Percentiles rank a stretch among this genome's conserved stretches.
phyloP scores from a whole-genome alignment of 495 filamentous ascomycete species.

The Podospora tetraspora region DNA sequence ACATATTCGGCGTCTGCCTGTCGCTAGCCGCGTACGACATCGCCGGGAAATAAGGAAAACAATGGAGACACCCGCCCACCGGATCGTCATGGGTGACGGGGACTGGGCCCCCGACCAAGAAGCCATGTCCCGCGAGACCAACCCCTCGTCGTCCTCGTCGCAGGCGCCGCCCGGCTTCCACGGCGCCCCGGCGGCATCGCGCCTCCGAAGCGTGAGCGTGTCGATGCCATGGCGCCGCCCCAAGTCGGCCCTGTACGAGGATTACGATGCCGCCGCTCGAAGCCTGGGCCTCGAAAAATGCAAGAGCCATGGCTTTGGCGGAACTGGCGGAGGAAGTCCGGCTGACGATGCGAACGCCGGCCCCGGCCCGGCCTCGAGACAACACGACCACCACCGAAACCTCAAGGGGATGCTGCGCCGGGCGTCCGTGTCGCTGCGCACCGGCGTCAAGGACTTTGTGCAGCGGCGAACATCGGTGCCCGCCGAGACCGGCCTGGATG shows the following conservation, averaged over 20 bases:
- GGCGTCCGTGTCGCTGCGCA: slow-evolving; percentile 44
- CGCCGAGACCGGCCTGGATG: slow-evolving; percentile 25
- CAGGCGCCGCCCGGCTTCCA: neutral
- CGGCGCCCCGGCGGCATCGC: slow-evolving; percentile 4
- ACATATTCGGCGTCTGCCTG: neutral
- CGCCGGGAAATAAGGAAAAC: neutral
- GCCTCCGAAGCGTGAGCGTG: slow-evolving; percentile 34
- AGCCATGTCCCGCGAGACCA: neutral
- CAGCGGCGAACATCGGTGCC: slow-evolving; percentile 44
- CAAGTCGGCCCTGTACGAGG: slow-evolving; percentile 26
- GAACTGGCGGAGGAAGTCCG: slow-evolving; percentile 9
- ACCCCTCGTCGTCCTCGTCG: neutral
- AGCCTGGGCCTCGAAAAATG: slow-evolving; percentile 28
- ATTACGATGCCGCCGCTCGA: slow-evolving; percentile 14
- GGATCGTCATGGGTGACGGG: neutral
- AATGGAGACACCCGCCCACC: neutral
- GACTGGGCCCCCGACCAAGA: neutral
- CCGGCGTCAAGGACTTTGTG: slow-evolving; percentile 39
- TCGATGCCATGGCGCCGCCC: slow-evolving; percentile 35
- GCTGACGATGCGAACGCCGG: slow-evolving; percentile 13
- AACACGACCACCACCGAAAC: slow-evolving; percentile 22
- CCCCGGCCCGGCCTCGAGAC: slow-evolving; percentile 10
- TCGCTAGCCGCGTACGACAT: neutral
- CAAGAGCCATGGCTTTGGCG: slow-evolving; percentile 28
- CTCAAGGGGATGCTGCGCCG: slow-evolving; percentile 45